Base-by-base conservation (phyloP, 2,329 filamentous ascomycete genomes). In the Aspergillus pseudoglaucus region DNA sequence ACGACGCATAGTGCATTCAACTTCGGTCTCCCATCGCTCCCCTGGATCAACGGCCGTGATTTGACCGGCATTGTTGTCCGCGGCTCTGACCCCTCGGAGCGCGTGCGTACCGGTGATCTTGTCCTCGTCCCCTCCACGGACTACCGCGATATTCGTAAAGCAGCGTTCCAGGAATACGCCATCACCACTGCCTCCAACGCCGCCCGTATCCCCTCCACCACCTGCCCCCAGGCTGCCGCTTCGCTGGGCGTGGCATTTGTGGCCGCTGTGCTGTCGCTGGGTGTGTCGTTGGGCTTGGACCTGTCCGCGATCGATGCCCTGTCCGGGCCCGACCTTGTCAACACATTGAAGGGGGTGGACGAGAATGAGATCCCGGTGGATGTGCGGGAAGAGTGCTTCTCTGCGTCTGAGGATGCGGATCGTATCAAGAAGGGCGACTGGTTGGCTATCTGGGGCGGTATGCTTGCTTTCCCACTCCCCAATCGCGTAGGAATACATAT, bases 371-470 rank as follows among this genome's bases (percentile, higher is more conserved):
- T 89, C 2, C 79, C 85, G 0, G 54, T 67, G 3, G 86, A 90
- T 58, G 78, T 88, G 6, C 67, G 75, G 2, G 61, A 73, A 4
- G 85, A 89, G 60, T 84, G 82, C 47, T 73, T 86, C n/a, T 62
- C 74, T 0, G 75, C 76, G 0, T 79, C 85, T 5, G 53, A 61
- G 0, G 59, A 69, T 1, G 57, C 63, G 0, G 82, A 87, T 52
- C 70, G 82, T 7, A 77, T 82, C 1, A 70, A 71, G 38, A 56
- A 66, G 0, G 84, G 83, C 0, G 85, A 90, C 50, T 89, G 84
- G 79, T 67, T 90, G 35, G 81, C 80, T 1, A 80, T 90, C 42
- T 90, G 86, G 85, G 86, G 86, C 48, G 86, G 81, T 74, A 55
- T 59, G 71, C 55, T n/a, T 6, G 14, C 9, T 38, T 17, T 14